phyloP scores from a whole-genome alignment of 2,329 filamentous ascomycete species.

The Cladosporium austrohemisphaericum region DNA sequence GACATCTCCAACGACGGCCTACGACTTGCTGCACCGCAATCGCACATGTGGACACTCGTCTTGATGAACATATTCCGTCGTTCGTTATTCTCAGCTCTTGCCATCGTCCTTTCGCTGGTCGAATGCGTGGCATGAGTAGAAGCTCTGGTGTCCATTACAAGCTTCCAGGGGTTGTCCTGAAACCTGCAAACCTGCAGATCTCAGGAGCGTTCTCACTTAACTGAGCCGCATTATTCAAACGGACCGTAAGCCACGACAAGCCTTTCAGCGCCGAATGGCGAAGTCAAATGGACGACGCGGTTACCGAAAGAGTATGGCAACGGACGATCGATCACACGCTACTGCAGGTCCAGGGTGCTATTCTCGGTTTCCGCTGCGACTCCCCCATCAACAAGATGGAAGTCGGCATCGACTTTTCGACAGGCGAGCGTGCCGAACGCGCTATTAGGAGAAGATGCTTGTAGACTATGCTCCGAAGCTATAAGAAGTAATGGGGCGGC shows the following conservation, averaged over 20 bases:
- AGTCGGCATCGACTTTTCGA: not conserved
- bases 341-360: constrained; percentile 13
- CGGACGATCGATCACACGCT: constrained; percentile 3
- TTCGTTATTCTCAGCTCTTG: no score
- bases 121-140: no score
- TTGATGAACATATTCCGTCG: not conserved
- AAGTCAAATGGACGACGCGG: not conserved
- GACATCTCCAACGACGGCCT: constrained; percentile 6
- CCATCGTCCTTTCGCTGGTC: no score
- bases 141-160: not conserved
- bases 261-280: constrained; percentile 2
- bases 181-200: constrained; percentile 7
- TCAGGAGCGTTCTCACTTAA: not conserved
- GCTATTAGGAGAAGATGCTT: not conserved
- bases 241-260: constrained; percentile 5
- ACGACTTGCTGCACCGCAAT: no score
- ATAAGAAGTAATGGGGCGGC: constrained; percentile 1
- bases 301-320: not conserved
- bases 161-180: constrained; percentile 3
- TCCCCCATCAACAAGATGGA: not conserved
- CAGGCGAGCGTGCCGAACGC: constrained; percentile 1
- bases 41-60: no score
- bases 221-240: not conserved
- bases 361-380: not conserved
- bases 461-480: not conserved